Percentiles rank a stretch among this genome's conserved stretches.
phyloP scores from a whole-genome alignment of 2,329 filamentous ascomycete species.

The Dryadomyces quercivorus region DNA sequence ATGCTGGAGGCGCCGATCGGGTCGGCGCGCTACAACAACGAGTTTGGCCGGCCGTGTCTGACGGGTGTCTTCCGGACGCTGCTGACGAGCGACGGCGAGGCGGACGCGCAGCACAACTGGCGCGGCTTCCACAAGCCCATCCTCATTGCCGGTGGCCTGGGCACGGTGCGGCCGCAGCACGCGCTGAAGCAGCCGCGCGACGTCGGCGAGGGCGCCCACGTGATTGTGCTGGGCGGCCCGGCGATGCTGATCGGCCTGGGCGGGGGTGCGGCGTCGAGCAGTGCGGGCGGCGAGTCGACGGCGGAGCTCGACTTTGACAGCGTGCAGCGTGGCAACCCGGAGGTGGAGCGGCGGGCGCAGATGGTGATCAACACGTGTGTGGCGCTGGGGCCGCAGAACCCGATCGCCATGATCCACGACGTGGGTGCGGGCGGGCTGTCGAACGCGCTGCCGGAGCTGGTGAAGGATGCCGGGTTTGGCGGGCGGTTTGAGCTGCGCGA shows the following conservation, averaged over 20 bases:
- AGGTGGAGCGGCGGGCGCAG: slow-evolving; percentile 89
- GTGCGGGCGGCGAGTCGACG: slow-evolving; percentile 74
- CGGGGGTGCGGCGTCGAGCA: slow-evolving; percentile 87
- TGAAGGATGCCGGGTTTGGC: slow-evolving; percentile 83
- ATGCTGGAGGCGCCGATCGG: slow-evolving; percentile 97
- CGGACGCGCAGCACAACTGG: slow-evolving; percentile 42
- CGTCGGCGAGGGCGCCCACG: slow-evolving; percentile 77
- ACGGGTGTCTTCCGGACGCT: slow-evolving; percentile 87
- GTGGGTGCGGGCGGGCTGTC: slow-evolving; percentile 79
- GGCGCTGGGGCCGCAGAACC: slow-evolving; percentile 70
- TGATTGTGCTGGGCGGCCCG: slow-evolving; percentile 87
- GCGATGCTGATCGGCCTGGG: slow-evolving; percentile 97
- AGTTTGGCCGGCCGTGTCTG: slow-evolving; percentile 84
- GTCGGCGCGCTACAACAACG: slow-evolving; percentile 92
- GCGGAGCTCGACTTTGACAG: slow-evolving; percentile 94
- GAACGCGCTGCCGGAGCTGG: slow-evolving; percentile 73
- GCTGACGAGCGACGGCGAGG: slow-evolving; percentile 46
- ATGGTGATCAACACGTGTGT: slow-evolving; percentile 96
- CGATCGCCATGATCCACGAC: slow-evolving; percentile 95
- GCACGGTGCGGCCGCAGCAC: slow-evolving; percentile 81
- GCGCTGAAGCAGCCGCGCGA: slow-evolving; percentile 71
- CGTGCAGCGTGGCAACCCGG: slow-evolving; percentile 92
- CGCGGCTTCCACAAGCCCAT: slow-evolving; percentile 97
- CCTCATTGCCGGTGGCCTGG: slow-evolving; percentile 93
- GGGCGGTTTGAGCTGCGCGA: slow-evolving; percentile 91